These are phyloP conservation scores for Leccinum disarticulatum DNA, from an alignment of 768 basidiomycete genomes.

Conservation along the genomic window DNA sequence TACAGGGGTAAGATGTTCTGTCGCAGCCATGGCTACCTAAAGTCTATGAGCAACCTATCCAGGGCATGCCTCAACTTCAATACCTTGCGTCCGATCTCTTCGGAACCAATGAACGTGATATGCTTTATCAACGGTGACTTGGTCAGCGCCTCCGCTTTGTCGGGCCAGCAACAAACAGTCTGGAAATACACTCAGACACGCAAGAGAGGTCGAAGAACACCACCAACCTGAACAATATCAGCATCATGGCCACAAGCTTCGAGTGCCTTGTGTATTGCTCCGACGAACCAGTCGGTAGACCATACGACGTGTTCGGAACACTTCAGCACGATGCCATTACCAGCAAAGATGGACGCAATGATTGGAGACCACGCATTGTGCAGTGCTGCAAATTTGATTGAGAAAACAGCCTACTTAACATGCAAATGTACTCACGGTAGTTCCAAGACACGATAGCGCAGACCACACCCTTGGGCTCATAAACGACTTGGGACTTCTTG, in stretches of 20 bases:
- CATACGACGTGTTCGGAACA: conserved; percentile 92
- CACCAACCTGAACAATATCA: conserved; percentile 81
- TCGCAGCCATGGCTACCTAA: conserved; percentile 81
- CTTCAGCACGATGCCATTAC: conserved; percentile 88
- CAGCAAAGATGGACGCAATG: conserved; percentile 85
- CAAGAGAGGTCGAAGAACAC: neutral
- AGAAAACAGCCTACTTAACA: neutral
- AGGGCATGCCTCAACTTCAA: conserved; percentile 11
- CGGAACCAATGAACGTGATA: conserved; percentile 92
- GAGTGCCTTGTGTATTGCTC: conserved; percentile 76
- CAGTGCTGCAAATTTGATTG: conserved; percentile 54
- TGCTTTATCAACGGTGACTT: conserved; percentile 80
- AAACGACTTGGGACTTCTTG: conserved; percentile 77
- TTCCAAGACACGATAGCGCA: conserved; percentile 95
- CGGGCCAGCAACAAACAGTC: conserved; percentile 87
- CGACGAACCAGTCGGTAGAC: conserved; percentile 83
- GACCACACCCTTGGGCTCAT: conserved; percentile 91
- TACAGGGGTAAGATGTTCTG: conserved; percentile 85
- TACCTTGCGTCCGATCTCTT: conserved; percentile 73
- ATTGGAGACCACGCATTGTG: conserved; percentile 97
- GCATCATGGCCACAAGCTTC: conserved; percentile 77
- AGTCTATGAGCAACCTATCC: conserved; percentile 1
- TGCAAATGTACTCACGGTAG: conserved; percentile 60
- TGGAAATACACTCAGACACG: conserved; percentile 28
- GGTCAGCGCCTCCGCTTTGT: conserved; percentile 81